Base-by-base conservation (phyloP, 495 filamentous ascomycete genomes). In the Xylaria grammica region DNA sequence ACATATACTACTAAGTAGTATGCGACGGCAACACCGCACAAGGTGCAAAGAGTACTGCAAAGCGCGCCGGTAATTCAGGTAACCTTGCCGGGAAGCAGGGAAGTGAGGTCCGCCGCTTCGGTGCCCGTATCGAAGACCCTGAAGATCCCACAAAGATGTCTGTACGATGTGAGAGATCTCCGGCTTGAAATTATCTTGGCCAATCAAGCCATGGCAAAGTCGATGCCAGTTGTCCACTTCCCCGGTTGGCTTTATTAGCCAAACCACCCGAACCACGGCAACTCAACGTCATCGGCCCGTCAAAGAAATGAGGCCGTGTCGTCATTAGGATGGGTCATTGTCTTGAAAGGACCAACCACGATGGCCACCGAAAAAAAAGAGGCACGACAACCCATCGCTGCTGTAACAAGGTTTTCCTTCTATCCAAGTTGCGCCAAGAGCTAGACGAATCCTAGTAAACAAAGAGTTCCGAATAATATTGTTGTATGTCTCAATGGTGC, bases 231-330 rank as follows among this genome's bases (percentile, higher is more conserved):
- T 54, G 60, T 62, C 49, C 60, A 54, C 42, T 34, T 48, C 42
- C 56, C 56, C 54, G 38, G 54, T 58, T 58, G 56, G 53, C 36
- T 29, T 15, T 44, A 53, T 62, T 45, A 45, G 36, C 60, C 40
- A 46, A 32, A 45, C 27, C 27, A 48, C 26, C 50, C 40, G 60
- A 46, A 24, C 49, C 49, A 22, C 29, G 22, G 36, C 57, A 62
- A 44, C 34, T n/a, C 38, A 63, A 55, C 60, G 50, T 63, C 60
- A 62, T 62, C 60, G 56, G 56, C 42, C 56, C 56, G 60, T 34
- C 36, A 29, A 27, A 40, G 36, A 55, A 8, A 54, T 32, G 42
- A 38, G 13, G 50, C 60, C 50, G 60, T 54, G 60, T 54, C 60
- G 60, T 63, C 36, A 52, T 63, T 38, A 32, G 58, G 44, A 55